Percentiles rank a stretch among this genome's conserved stretches.
Evolutionary conservation across 345 rosid species (phyloP).

Genomic region (Melaleuca alternifolia): DNA sequence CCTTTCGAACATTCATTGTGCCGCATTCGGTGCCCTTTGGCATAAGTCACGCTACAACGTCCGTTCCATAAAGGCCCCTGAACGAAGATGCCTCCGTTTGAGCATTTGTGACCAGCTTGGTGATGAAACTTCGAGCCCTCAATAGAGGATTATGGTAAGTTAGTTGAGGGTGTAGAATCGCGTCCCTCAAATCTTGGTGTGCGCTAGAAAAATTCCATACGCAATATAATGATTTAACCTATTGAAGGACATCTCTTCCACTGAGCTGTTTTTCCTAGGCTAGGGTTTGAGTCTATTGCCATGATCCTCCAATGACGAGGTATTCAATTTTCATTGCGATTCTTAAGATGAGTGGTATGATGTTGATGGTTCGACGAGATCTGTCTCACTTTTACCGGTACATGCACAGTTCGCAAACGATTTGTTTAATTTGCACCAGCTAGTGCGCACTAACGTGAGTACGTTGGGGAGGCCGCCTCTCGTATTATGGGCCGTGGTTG

Average conservation of each 20-base stretch:
- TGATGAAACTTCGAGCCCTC: background rate
- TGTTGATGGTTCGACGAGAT: background rate
- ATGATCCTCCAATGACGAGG: background rate
- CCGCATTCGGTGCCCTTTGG: background rate
- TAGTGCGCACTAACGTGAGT: background rate
- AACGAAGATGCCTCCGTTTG: background rate
- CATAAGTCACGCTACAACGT: background rate
- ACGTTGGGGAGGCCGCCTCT: background rate
- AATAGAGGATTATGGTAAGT: background rate
- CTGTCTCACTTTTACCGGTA: background rate
- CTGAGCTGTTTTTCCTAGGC: background rate
- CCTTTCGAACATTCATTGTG: background rate
- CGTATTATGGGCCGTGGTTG: background rate
- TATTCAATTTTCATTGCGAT: background rate
- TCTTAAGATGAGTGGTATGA: background rate
- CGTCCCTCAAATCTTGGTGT: background rate
- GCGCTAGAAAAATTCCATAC: background rate
- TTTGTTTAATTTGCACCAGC: background rate
- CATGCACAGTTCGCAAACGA: background rate
- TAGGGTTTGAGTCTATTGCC: background rate
- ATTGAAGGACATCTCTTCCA: background rate
- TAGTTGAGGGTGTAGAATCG: background rate
- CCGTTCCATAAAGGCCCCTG: background rate
- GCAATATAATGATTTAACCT: background rate
- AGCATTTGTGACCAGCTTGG: background rate